Evolutionary conservation across 176 grass and related monocot species (phyloP).

Genomic region (Pharus latifolius): DNA sequence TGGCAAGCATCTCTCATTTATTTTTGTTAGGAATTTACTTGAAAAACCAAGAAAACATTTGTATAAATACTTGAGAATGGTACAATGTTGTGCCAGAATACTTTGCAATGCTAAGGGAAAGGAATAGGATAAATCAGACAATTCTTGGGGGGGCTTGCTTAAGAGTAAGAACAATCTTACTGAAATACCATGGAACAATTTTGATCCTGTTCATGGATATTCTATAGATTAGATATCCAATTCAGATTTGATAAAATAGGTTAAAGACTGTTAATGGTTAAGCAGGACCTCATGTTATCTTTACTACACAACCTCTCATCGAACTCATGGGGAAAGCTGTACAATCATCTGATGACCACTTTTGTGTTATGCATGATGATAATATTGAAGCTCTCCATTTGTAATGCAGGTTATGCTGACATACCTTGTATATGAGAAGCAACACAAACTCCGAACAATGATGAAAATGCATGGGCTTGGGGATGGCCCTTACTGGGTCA

Average conservation of each 20-base stretch:
- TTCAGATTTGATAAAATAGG: too few species aligned
- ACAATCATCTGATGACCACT: background rate
- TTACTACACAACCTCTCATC: too few species aligned
- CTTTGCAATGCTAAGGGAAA: too few species aligned
- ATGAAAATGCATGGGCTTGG: slow-evolving; percentile 98
- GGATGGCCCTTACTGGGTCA: slow-evolving; percentile 85
- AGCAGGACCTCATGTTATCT: too few species aligned
- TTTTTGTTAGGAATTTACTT: background rate
- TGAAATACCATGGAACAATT: too few species aligned
- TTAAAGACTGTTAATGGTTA: too few species aligned
- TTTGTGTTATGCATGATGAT: background rate
- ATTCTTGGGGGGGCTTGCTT: too few species aligned
- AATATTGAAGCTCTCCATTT: slow-evolving; percentile 14
- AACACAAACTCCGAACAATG: slow-evolving; percentile 90
- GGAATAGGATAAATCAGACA: too few species aligned
- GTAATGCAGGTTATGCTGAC: slow-evolving; percentile 71
- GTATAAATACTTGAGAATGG: too few species aligned
- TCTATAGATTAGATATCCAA: too few species aligned
- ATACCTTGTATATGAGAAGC: slow-evolving; percentile 88
- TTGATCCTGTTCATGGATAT: too few species aligned
- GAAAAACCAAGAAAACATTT: background rate
- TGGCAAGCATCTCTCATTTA: background rate
- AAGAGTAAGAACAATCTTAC: background rate
- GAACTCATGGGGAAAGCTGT: background rate
- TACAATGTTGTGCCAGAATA: background rate